Base-by-base conservation (phyloP, 345 rosid species). In the Psidium guajava region DNA sequence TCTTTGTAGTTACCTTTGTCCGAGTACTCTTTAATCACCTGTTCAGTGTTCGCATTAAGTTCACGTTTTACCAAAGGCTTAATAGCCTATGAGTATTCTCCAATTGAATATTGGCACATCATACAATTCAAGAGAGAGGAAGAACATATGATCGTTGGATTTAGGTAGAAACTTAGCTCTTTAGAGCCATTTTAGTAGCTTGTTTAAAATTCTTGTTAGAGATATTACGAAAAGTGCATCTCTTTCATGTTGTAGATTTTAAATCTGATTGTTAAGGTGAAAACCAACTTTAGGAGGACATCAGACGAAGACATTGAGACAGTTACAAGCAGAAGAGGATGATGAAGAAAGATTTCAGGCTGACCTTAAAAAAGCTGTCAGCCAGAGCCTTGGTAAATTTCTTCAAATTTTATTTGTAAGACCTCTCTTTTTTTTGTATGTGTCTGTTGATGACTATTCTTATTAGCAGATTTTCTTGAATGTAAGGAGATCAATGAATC, bases 331-430 rank as follows among this genome's bases (percentile, higher is more conserved):
- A 69, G 96, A 95, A 91, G 96, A 95, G 88, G 98, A 95, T 51
- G 96, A 95, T 44, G 99, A 97, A 89, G 96, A 95, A 91, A 93
- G 96, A 87, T 97, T 95, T 91, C 99, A 97, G 89, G 96, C 98
- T 88, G 98, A 97, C 91, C 92, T 95, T 55, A 86, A 93, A 89
- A 90, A 88, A 86, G 98, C 98, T 61, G 94, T 95, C 81, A 94
- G 91, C 77, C 98, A 97, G 92, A 96, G 98, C 90, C 96, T 96
- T 81, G 98, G 99, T 97, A 93, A 88, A 56, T 54, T 51, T 84
- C 53, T 85, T 54, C 57, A 81, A 84, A 40, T 47, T 82, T 64
- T 64, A 28, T 44, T 8, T 81, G 44, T 20, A 49, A 20, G 24
- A 32, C 83, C 49, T 56, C 84, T 13, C 73, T 77, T 32, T 21